Percentiles rank a stretch among this genome's conserved stretches.
These are phyloP conservation scores for Fennellomyces sp. DNA, from an alignment of 371 early-diverging fungal genomes.

Conservation along the genomic window DNA sequence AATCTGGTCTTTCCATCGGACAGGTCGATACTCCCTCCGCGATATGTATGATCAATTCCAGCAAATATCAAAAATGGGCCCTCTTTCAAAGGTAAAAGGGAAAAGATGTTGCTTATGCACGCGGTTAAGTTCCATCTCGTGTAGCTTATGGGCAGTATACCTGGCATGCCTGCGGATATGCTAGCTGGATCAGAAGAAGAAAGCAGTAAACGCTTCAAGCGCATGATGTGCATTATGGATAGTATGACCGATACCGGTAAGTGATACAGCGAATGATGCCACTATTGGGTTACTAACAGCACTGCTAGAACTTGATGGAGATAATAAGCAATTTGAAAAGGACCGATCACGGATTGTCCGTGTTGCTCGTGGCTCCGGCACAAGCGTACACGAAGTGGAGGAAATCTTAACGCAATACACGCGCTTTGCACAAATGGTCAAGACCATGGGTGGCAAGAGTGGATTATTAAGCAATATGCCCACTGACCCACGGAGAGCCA, in stretches of 20 bases:
- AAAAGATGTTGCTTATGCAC: no score
- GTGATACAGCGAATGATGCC: no score
- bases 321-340: constrained; percentile 84
- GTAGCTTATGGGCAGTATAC: constrained; percentile 91
- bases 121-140: background rate
- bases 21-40: constrained; percentile 89
- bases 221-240: constrained; percentile 97
- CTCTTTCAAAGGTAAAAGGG: constrained; percentile 81
- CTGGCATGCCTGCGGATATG: constrained; percentile 92
- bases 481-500: constrained; percentile 53
- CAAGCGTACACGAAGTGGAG: constrained; percentile 83
- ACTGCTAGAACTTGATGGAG: constrained; percentile 85
- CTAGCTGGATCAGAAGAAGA: constrained; percentile 47
- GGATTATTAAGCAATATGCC: constrained; percentile 79
- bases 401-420: constrained; percentile 85
- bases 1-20: background rate
- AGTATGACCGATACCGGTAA: constrained; percentile 89
- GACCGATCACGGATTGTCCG: constrained; percentile 83
- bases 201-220: constrained; percentile 49
- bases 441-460: constrained; percentile 95
- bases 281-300: constrained; percentile 29
- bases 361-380: constrained; percentile 94
- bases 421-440: constrained; percentile 91
- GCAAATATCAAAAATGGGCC: constrained; percentile 94
- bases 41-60: constrained; percentile 98